Evolutionary conservation across 1,284 basidiomycete species (phyloP).

Genomic region (Psilocybe mexicana): DNA sequence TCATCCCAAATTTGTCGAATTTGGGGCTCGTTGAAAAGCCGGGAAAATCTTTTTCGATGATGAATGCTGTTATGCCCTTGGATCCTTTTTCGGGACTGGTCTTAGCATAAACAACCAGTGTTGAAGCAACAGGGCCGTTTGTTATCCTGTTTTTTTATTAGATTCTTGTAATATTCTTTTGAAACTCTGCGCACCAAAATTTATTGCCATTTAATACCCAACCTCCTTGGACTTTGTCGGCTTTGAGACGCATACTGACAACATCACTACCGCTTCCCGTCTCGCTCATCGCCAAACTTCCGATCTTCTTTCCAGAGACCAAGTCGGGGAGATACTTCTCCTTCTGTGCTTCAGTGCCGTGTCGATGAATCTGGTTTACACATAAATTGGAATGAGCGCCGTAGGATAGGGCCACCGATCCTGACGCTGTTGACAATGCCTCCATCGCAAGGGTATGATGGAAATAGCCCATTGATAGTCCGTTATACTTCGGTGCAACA

Average conservation of each 20-base stretch:
- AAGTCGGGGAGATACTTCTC: slow-evolving; percentile 86
- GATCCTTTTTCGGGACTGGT: slow-evolving; percentile 77
- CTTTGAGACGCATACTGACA: slow-evolving; percentile 85
- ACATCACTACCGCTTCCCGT: slow-evolving; percentile 91
- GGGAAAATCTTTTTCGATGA: slow-evolving; percentile 78
- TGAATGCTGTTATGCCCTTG: slow-evolving; percentile 92
- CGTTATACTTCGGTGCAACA: slow-evolving; percentile 77
- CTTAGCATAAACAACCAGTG: slow-evolving; percentile 93
- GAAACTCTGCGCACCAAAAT: slow-evolving; percentile 68
- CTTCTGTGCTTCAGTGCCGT: slow-evolving; percentile 87
- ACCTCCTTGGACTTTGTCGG: slow-evolving; percentile 74
- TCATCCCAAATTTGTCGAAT: slow-evolving; percentile 95
- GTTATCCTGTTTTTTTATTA: slow-evolving; percentile 72
- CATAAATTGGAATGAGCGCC: slow-evolving; percentile 94
- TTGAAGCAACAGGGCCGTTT: slow-evolving; percentile 89
- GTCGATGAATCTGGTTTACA: slow-evolving; percentile 86
- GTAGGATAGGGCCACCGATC: slow-evolving; percentile 89
- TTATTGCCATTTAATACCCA: slow-evolving; percentile 89
- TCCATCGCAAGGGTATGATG: slow-evolving; percentile 94
- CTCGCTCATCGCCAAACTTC: slow-evolving; percentile 94
- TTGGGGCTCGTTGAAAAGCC: slow-evolving; percentile 92
- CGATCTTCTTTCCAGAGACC: slow-evolving; percentile 81
- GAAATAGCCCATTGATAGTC: slow-evolving; percentile 81
- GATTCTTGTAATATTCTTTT: neutral
- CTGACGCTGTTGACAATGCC: slow-evolving; percentile 86